Percentiles rank a stretch among this genome's conserved stretches.
Conservation (phyloP, 129 eudicot genomes). For the Pittosporum tobira region DNA sequence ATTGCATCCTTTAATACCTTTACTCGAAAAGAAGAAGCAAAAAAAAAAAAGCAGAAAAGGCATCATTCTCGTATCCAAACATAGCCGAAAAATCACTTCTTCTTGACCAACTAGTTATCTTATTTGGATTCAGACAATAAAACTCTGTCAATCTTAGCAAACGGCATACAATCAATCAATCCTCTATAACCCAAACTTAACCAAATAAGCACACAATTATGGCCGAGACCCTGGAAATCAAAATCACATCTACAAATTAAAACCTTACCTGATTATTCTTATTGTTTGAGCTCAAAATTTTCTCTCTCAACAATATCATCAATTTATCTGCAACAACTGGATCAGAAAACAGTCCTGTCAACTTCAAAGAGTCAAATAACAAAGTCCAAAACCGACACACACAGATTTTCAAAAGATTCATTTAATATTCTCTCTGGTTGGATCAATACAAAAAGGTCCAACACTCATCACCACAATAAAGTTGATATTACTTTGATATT, state of each 20-base stretch:
- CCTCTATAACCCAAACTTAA: too few species aligned
- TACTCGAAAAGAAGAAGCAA: neutral
- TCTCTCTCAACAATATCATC: neutral
- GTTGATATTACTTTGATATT: too few species aligned
- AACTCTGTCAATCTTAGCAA: too few species aligned
- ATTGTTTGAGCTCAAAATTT: neutral
- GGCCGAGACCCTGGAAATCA: too few species aligned
- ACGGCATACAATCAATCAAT: too few species aligned
- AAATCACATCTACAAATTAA: too few species aligned
- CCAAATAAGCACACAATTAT: too few species aligned
- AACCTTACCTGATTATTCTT: slow-evolving; percentile 1
- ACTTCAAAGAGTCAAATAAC: slow-evolving; percentile 25
- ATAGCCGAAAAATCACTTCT: neutral
- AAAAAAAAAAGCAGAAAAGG: neutral
- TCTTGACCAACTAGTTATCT: neutral
- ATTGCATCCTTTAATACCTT: neutral
- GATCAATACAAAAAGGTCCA: slow-evolving; percentile 46
- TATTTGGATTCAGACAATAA: slow-evolving; percentile 13
- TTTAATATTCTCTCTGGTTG: slow-evolving; percentile 29
- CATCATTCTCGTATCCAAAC: neutral
- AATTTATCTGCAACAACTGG: too few species aligned
- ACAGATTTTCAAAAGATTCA: slow-evolving; percentile 29
- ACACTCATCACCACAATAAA: slow-evolving; percentile 16
- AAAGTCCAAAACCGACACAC: slow-evolving; percentile 20
- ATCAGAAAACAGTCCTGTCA: neutral